Conservation (phyloP, 148 eudicot species). For the Diospyros lotus region DNA sequence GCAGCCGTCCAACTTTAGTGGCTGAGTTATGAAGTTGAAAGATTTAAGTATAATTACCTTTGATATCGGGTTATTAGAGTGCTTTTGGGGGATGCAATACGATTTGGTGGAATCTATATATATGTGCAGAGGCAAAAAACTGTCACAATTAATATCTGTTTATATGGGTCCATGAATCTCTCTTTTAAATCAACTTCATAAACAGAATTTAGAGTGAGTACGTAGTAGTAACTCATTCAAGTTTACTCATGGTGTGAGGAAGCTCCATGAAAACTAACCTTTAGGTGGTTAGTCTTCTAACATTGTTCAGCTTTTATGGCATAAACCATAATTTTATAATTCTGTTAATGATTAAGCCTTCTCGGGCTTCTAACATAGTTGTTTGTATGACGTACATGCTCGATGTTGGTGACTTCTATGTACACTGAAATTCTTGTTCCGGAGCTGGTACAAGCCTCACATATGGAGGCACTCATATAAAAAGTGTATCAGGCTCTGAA, state of each 20-base stretch:
- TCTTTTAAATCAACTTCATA: neutral
- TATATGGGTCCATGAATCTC: neutral
- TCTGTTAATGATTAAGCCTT: conserved; percentile 1
- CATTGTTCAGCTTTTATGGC: neutral
- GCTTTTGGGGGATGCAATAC: neutral
- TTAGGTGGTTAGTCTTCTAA: neutral
- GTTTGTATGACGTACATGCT: too few relatives aligned
- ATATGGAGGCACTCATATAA: too few relatives aligned
- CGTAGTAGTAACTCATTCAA: neutral
- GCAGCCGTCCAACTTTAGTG: neutral
- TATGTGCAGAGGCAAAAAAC: neutral
- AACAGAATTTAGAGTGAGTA: neutral
- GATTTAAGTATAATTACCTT: neutral
- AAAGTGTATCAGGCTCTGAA: too few relatives aligned
- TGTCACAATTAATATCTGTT: neutral
- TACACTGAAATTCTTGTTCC: too few relatives aligned
- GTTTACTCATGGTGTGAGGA: neutral
- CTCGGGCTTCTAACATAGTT: too few relatives aligned
- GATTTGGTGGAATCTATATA: neutral
- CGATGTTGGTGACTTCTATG: too few relatives aligned
- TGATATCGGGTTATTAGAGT: neutral
- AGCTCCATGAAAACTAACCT: neutral
- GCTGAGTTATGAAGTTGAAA: neutral
- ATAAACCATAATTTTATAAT: neutral
- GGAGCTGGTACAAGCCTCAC: too few relatives aligned